Percentiles rank a stretch among this genome's conserved stretches.
Evolutionary conservation across 2,329 filamentous ascomycete species (phyloP).

Genomic region (Chaetothyriales sp.): DNA sequence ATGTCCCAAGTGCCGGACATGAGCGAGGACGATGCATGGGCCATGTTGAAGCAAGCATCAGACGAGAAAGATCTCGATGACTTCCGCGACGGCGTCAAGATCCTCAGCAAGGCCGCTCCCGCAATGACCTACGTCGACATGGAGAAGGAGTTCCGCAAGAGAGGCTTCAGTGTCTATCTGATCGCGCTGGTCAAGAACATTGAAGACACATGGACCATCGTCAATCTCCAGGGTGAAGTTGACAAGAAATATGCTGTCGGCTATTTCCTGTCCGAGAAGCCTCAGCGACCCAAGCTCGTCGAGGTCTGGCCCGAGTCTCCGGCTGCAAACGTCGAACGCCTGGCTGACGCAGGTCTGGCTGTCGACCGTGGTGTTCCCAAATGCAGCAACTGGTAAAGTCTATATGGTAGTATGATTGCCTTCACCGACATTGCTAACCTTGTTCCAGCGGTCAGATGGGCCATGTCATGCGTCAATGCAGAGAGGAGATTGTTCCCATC

Average conservation of each 20-base stretch:
- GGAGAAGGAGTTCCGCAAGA: slow-evolving; percentile 37
- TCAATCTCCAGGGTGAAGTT: slow-evolving; percentile 40
- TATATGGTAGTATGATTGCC: no score
- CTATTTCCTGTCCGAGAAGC: slow-evolving; percentile 34
- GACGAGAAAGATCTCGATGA: slow-evolving; percentile 36
- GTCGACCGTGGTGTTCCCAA: slow-evolving; percentile 38
- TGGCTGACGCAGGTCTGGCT: slow-evolving; percentile 38
- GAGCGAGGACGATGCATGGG: slow-evolving; percentile 38
- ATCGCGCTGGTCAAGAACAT: slow-evolving; percentile 36
- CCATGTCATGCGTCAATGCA: slow-evolving; percentile 35
- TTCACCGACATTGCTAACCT: not conserved
- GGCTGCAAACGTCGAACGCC: slow-evolving; percentile 40
- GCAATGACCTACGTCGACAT: slow-evolving; percentile 35
- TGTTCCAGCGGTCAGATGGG: slow-evolving; percentile 30
- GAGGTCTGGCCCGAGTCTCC: slow-evolving; percentile 36
- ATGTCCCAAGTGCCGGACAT: slow-evolving; percentile 33
- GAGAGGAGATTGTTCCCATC: slow-evolving; percentile 29
- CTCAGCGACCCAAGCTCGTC: slow-evolving; percentile 33
- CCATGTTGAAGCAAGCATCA: slow-evolving; percentile 34
- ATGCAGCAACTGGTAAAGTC: slow-evolving; percentile 33
- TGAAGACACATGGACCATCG: slow-evolving; percentile 33
- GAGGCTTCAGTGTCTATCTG: slow-evolving; percentile 36
- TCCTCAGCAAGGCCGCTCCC: slow-evolving; percentile 38
- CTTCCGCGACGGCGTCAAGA: slow-evolving; percentile 37
- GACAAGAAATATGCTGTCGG: slow-evolving; percentile 38